Percentiles rank a stretch among this genome's conserved stretches.
Evolutionary conservation across 2,329 filamentous ascomycete genomes (phyloP).

Genomic region (Pseudocercospora cruenta): DNA sequence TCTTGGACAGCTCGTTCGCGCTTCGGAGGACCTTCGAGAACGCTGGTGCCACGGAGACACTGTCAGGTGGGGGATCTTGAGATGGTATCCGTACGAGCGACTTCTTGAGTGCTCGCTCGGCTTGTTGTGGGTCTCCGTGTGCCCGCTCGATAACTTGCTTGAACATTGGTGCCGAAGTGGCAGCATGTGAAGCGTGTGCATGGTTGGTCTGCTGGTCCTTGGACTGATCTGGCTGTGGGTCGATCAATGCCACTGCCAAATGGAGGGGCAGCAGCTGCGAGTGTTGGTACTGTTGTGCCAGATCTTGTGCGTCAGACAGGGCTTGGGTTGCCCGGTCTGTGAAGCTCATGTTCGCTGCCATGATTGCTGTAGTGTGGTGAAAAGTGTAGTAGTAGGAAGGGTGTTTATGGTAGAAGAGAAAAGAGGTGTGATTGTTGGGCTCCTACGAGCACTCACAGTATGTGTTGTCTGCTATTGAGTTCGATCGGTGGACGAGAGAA

Average conservation of each 20-base stretch:
- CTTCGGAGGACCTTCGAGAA: slow-evolving; percentile 82
- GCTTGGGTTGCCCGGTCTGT: slow-evolving; percentile 92
- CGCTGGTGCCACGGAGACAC: slow-evolving; percentile 77
- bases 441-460: slow-evolving; percentile 17
- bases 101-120: slow-evolving; percentile 91
- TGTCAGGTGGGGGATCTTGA: slow-evolving; percentile 92
- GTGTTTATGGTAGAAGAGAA: slow-evolving; percentile 14
- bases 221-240: slow-evolving; percentile 71
- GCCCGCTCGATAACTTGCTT: slow-evolving; percentile 92
- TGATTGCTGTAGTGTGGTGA: slow-evolving; percentile 46
- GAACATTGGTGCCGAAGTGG: slow-evolving; percentile 74
- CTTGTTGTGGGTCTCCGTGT: slow-evolving; percentile 85
- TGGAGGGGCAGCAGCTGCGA: slow-evolving; percentile 89
- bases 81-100: slow-evolving; percentile 85
- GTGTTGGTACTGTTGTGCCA: slow-evolving; percentile 89
- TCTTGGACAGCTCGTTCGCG: slow-evolving; percentile 88
- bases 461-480: slow-evolving; percentile 10
- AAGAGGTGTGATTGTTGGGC: slow-evolving; percentile 5
- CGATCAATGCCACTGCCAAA: slow-evolving; percentile 79
- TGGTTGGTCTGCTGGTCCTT: slow-evolving; percentile 73
- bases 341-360: slow-evolving; percentile 83
- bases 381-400: slow-evolving; percentile 7
- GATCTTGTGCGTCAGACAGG: slow-evolving; percentile 81
- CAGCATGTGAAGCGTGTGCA: slow-evolving; percentile 66
- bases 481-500: background rate